Evolutionary conservation across 768 basidiomycete genomes (phyloP).

Genomic region (Phlebiopsis gigantea): DNA sequence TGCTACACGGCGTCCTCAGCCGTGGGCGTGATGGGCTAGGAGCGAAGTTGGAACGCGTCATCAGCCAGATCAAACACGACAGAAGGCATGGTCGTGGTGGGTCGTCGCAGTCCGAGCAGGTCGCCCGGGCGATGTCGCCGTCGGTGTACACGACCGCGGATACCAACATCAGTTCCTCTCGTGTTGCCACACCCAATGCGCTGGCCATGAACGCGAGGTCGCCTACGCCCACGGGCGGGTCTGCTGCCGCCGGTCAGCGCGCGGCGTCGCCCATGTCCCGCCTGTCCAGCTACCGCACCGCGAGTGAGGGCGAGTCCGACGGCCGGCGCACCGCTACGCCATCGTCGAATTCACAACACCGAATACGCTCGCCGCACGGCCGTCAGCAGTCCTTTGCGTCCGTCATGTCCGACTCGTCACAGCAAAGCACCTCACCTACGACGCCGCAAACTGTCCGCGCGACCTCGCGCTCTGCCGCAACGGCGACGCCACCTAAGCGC

Average conservation of each 20-base stretch:
- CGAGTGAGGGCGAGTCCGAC: slow-evolving; percentile 23
- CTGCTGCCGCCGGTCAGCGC: slow-evolving; percentile 12
- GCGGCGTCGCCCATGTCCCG: slow-evolving; percentile 24
- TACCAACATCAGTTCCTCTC: slow-evolving; percentile 23
- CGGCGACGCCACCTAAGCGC: slow-evolving; percentile 32
- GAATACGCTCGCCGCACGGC: slow-evolving; percentile 20
- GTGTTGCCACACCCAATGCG: slow-evolving; percentile 27
- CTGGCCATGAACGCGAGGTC: slow-evolving; percentile 12
- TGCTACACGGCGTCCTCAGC: slow-evolving; percentile 62
- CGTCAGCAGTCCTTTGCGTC: slow-evolving; percentile 73
- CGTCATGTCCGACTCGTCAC: slow-evolving; percentile 59
- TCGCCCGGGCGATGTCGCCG: slow-evolving; percentile 27
- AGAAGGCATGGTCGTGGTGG: slow-evolving; percentile 32
- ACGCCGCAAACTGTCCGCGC: slow-evolving; percentile 10
- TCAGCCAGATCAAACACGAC: slow-evolving; percentile 69
- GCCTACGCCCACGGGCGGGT: slow-evolving; percentile 12
- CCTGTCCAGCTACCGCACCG: slow-evolving; percentile 24
- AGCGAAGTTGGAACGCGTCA: slow-evolving; percentile 69
- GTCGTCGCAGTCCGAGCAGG: slow-evolving; percentile 18
- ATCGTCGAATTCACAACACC: slow-evolving; percentile 28
- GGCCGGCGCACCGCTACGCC: slow-evolving; percentile 28
- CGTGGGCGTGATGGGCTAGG: slow-evolving; percentile 54
- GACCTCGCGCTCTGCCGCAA: neutral
- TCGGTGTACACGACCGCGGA: slow-evolving; percentile 51
- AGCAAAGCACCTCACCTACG: slow-evolving; percentile 17